Evolutionary conservation across 768 basidiomycete species (phyloP), one percentile per base, ranked within the genome.

Genomic region (Trametes coccinea): DNA sequence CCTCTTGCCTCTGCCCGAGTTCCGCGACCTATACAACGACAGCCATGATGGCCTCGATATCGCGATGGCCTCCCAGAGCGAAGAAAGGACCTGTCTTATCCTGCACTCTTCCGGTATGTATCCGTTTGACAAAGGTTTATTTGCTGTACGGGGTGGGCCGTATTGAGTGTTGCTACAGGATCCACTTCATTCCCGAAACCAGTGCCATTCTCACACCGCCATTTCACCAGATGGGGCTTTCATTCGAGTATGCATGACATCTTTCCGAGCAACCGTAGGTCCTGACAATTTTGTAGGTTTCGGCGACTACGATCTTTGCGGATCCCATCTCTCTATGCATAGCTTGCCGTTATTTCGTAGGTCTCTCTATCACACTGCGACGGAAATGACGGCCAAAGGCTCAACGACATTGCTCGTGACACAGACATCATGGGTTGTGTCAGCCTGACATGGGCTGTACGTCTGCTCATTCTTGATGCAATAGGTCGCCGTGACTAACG

Each of bases 131-230:
- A 9, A 56, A 29, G 11, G 27, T 27, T 31, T 40, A 29, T 53
- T 2, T 41, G 29, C 10, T 3, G 27, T 5, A 29, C 10, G 6
- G 53, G 43, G 11, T 34, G 43, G 22, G 16, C 43, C 43, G 16
- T 5, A 16, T 17, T 44, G 10, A 3, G 22, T 22, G 22, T 22
- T 22, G 22, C 22, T 56, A 4, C 48, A 54, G 73, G 73, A 7
- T 72, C 73, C 3, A 72, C 72, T 8, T 65, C 70, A 0, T 70
- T 72, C 54, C 72, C 72, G 4, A 74, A 73, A 58, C 67, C 71
- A 2, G 67, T 71, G 33, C 56, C 61, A 3, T 41, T 66, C 43
- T 64, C 62, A 8, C 57, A 70, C 43, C 49, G 31, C 16, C 41
- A 56, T 39, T 43, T 72, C 33, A 49, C 61, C 7, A 48, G 70